Evolutionary conservation across 2,329 filamentous ascomycete species (phyloP), one percentile per base, ranked within the genome.

Genomic region (Penicillium paneum): DNA sequence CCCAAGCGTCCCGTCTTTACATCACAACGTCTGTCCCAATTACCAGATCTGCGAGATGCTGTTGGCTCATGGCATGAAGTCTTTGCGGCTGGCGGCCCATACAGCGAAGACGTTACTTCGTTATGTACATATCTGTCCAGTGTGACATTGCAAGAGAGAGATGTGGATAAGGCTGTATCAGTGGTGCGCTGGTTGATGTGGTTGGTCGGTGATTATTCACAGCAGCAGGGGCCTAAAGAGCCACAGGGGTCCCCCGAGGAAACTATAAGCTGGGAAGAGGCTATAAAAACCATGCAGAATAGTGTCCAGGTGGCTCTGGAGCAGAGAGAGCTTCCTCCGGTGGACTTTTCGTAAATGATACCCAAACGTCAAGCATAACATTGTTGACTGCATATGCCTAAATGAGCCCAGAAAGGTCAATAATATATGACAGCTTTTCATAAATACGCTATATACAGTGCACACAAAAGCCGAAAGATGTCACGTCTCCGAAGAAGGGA

Each of bases 21-120:
- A 1, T 81, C 78, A 13, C 73, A 76, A 50, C 82, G 81, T 56
- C 71, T 89, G 3, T 79, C 76, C 2, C 69, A 70, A 5, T 62
- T 85, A 7, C 69, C 77, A 0, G 88, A 96, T 61, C 77, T 97
- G 50, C 83, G 91, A 41, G 79, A 84, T 35, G 90, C 91, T 67
- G 76, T 97, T 13, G 82, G 79, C 51, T 83, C 83, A 4, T 99
- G 94, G 94, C 82, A 91, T 60, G 69, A 76, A 3, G 85, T 87
- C 56, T 96, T 93, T 57, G 76, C 72, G 34, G 78, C 79, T 5
- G 87, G 92, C 3, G 91, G 89, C 0, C 94, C 94, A 1, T 91
- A 94, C 71, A 74, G 75, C 0, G 85, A 89, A 54, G 94, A 99
- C 71, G 86, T 93, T 0, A 81, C 80, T 38, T 85, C 92, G 35